These are phyloP conservation scores for Russula abietina DNA, from an alignment of 768 basidiomycete species.

Conservation along the genomic window DNA sequence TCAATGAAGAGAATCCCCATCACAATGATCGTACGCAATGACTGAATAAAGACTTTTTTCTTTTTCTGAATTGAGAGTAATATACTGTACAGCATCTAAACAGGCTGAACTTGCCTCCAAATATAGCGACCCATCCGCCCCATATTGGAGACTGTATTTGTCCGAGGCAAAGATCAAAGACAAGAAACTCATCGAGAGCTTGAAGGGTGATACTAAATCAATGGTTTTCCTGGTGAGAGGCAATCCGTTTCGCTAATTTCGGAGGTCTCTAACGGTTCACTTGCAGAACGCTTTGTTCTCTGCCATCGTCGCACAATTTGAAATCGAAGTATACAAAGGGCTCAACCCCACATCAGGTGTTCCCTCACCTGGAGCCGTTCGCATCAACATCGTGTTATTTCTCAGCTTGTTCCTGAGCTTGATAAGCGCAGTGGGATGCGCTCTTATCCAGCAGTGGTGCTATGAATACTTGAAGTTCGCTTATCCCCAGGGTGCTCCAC, in stretches of 20 bases:
- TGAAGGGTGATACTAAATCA: conserved; percentile 17
- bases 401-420: conserved; percentile 17
- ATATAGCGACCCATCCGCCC: conserved; percentile 7
- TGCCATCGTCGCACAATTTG: conserved; percentile 21
- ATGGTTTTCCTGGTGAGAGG: conserved; percentile 22
- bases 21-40: too few relatives aligned
- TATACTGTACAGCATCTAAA: too few relatives aligned
- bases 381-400: conserved; percentile 17
- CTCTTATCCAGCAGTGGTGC: conserved; percentile 22
- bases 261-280: background rate
- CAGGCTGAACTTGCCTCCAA: too few relatives aligned
- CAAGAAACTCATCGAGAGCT: conserved; percentile 10
- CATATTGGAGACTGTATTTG: conserved; percentile 22
- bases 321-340: conserved; percentile 25
- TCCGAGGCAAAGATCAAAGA: conserved; percentile 17
- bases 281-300: conserved; percentile 19
- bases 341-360: background rate
- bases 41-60: too few relatives aligned
- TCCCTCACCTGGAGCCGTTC: conserved; percentile 4
- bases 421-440: conserved; percentile 14
- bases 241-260: background rate
- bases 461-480: conserved; percentile 2
- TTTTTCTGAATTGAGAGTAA: too few relatives aligned
- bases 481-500: conserved; percentile 4
- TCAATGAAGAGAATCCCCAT: too few relatives aligned